phyloP scores from a whole-genome alignment of 768 basidiomycete species.

The Amyloporia xantha region DNA sequence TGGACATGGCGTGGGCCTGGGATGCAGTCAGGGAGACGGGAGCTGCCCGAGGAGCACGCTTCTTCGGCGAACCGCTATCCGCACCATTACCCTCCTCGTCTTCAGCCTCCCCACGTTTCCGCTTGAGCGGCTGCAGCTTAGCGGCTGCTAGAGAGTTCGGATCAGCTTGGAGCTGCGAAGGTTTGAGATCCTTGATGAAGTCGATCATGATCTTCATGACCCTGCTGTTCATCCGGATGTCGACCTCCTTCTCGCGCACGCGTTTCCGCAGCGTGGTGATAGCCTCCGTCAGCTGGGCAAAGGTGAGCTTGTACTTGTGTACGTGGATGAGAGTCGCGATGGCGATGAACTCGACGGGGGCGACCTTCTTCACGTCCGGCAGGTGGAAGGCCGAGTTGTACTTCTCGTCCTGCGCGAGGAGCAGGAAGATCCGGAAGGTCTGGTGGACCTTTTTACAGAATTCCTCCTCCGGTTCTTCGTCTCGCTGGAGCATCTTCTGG shows the following conservation, averaged over 20 bases:
- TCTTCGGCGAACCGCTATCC: neutral
- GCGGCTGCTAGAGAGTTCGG: neutral
- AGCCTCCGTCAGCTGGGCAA: constrained; percentile 35
- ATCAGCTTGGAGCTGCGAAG: constrained; percentile 7
- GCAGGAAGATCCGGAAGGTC: constrained; percentile 42
- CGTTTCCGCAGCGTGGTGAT: constrained; percentile 46
- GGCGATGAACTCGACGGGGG: constrained; percentile 65
- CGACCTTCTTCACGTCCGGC: constrained; percentile 36
- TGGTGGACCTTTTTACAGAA: constrained; percentile 31
- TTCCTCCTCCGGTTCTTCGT: constrained; percentile 20
- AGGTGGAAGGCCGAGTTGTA: constrained; percentile 32
- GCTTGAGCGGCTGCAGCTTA: constrained; percentile 1
- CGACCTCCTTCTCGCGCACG: constrained; percentile 49
- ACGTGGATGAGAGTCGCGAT: constrained; percentile 47
- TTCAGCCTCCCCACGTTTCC: constrained; percentile 7
- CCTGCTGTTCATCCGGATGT: constrained; percentile 59
- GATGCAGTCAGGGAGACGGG: neutral
- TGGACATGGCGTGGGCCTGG: constrained; percentile 1
- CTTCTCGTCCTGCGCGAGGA: constrained; percentile 34
- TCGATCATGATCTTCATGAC: constrained; percentile 50
- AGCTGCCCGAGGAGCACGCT: neutral
- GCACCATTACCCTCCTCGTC: neutral
- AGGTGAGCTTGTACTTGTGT: constrained; percentile 34
- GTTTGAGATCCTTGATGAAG: constrained; percentile 38
- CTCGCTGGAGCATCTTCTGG: constrained; percentile 21